Conservation (phyloP, 371 early-diverging fungal genomes). For the Chytridium lagenaria region DNA sequence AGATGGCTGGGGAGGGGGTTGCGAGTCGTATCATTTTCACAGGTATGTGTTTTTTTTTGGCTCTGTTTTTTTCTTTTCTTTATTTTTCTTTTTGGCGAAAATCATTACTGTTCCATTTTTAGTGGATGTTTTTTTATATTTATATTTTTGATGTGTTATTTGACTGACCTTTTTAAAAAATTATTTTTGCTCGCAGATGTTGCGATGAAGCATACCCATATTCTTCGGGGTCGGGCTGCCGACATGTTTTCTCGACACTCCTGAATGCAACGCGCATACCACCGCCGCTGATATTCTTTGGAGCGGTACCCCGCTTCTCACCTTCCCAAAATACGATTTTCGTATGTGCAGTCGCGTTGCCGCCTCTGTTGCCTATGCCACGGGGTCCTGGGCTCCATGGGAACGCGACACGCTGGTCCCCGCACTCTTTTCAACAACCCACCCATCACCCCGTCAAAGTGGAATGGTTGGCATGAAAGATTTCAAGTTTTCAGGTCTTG, state of each 20-base stretch:
- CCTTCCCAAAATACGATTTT: constrained; percentile 86
- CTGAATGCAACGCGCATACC: constrained; percentile 95
- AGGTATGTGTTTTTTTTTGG: constrained; percentile 18
- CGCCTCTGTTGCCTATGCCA: constrained; percentile 84
- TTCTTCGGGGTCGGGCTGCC: constrained; percentile 90
- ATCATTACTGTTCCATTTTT: too few species aligned
- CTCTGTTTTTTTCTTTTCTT: not conserved
- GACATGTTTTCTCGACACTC: constrained; percentile 92
- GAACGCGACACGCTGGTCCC: not conserved
- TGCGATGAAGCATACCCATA: constrained; percentile 90
- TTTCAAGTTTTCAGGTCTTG: constrained; percentile 9
- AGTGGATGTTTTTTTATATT: not conserved
- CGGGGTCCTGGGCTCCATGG: constrained; percentile 60
- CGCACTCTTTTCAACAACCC: constrained; percentile 1
- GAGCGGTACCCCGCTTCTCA: constrained; percentile 92
- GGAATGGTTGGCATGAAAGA: not conserved
- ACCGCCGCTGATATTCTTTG: constrained; percentile 94
- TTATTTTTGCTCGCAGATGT: constrained; percentile 61
- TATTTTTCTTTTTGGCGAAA: too few species aligned
- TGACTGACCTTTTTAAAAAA: not conserved
- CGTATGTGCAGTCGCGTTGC: constrained; percentile 93
- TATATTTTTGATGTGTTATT: not conserved
- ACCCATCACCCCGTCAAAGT: not conserved
- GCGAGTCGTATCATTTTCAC: constrained; percentile 88
- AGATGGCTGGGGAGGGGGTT: constrained; percentile 78